Conservation (phyloP, 352 stramenopile genomes). For the Globisporangium takayamanum region DNA sequence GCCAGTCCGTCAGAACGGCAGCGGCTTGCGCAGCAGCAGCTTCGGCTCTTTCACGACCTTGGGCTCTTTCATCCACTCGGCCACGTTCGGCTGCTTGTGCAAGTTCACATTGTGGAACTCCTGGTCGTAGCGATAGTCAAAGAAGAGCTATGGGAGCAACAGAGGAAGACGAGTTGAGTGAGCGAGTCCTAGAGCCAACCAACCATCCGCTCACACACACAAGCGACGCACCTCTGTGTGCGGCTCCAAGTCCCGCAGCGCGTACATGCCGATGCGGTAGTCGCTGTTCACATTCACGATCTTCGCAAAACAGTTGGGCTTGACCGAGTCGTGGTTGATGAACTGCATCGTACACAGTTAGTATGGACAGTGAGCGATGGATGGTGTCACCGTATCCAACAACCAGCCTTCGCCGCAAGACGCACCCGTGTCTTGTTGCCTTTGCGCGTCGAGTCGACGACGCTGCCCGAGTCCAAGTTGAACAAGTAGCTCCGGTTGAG, state of each 20-base stretch:
- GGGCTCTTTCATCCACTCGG: conserved; percentile 58
- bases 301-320: conserved; percentile 86
- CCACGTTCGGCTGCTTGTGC: conserved; percentile 54
- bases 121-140: conserved; percentile 80
- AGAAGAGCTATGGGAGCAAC: conserved; percentile 64
- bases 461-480: conserved; percentile 89
- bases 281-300: conserved; percentile 91
- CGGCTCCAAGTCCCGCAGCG: conserved; percentile 79
- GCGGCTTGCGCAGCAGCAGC: conserved; percentile 2
- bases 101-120: conserved; percentile 52
- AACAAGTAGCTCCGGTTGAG: conserved; percentile 91
- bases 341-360: conserved; percentile 35
- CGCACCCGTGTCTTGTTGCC: conserved; percentile 91
- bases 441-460: conserved; percentile 91
- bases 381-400: neutral
- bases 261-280: conserved; percentile 91
- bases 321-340: conserved; percentile 81
- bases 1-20: neutral
- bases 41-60: neutral
- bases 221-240: conserved; percentile 63
- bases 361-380: neutral
- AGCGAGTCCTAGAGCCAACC: neutral
- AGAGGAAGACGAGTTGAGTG: neutral
- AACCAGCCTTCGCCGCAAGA: neutral
- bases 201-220: neutral